Base-by-base conservation (phyloP, 257 asterid species). In the Rauvolfia tetraphylla region DNA sequence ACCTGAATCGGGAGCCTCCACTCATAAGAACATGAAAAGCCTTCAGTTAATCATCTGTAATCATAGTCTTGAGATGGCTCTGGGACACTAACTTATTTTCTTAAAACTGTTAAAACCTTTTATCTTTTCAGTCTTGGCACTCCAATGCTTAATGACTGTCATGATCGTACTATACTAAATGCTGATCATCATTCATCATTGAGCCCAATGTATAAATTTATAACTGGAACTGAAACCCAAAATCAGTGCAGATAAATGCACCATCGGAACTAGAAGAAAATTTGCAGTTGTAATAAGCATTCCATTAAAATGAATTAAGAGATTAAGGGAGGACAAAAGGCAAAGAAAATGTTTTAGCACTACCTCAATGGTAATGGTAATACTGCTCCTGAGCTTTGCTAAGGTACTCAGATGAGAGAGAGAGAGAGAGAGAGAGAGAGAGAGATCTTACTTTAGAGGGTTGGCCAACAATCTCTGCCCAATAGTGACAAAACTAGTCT, bases 381-480 rank as follows among this genome's bases (percentile, higher is more conserved):
- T 57, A 49, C 10, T 31, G 29, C 31, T 34, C 0, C 4, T 31
- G 34, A 69, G 25, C 49, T 15, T 17, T 29, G 15, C 48, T 17
- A 3, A 18, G 22, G 12, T 34, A 18, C 17, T 8, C 48, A 67
- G 27, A 38, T 18, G 23, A 56, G 39, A 59, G 38, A 56, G 3
- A 54, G 65, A 62, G 33, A 76, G 77, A 79, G 59, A 81, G 25
- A 23, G 49, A 38, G 33, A 38, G 33, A 38, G 75, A 56, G 68
- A 76, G 81, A 72, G 65, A 79, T 80, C 93, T 86, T 88, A 95
- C 98, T 90, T 95, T 61, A 95, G 90, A 80, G 98, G 99, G 78
- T 91, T 95, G 74, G 99, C 99, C 87, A 95, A 84, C 71, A 95
- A 81, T 73, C 99, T 89, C 86, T 95, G 99, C 78, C 99, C 99